Conservation (phyloP, 768 basidiomycete genomes). For the Clitopilus hobsonii region DNA sequence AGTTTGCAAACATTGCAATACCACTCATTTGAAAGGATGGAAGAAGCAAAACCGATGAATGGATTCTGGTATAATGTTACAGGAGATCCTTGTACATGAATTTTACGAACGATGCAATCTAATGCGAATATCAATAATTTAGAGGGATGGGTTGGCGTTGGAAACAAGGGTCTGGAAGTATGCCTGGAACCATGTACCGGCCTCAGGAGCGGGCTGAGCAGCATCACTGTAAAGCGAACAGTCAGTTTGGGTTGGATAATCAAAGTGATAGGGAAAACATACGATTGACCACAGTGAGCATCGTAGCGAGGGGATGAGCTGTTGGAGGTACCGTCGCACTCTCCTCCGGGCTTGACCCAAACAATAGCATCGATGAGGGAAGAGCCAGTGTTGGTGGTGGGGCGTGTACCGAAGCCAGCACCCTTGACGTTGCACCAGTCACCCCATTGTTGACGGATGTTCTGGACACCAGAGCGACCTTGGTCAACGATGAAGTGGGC, state of each 20-base stretch:
- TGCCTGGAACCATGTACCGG: constrained; percentile 66
- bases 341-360: constrained; percentile 68
- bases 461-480: constrained; percentile 59
- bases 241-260: constrained; percentile 4
- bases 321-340: constrained; percentile 60
- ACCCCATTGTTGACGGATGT: constrained; percentile 56
- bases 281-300: constrained; percentile 43
- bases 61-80: not conserved
- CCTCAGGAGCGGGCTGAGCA: constrained; percentile 51
- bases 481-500: constrained; percentile 67
- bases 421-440: constrained; percentile 68
- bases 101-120: not conserved
- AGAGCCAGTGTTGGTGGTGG: constrained; percentile 51
- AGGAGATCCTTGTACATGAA: not conserved
- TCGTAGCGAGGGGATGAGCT: constrained; percentile 50
- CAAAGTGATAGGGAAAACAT: constrained; percentile 16
- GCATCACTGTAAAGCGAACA: constrained; percentile 36
- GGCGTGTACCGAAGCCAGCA: constrained; percentile 58
- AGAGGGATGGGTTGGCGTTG: constrained; percentile 50
- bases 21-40: not conserved
- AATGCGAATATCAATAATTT: constrained; percentile 13
- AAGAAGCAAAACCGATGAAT: not conserved
- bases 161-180: constrained; percentile 55
- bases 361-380: constrained; percentile 55
- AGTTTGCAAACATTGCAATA: too few species aligned